phyloP scores from a whole-genome alignment of 1,284 basidiomycete species.

The Fomes fomentarius region DNA sequence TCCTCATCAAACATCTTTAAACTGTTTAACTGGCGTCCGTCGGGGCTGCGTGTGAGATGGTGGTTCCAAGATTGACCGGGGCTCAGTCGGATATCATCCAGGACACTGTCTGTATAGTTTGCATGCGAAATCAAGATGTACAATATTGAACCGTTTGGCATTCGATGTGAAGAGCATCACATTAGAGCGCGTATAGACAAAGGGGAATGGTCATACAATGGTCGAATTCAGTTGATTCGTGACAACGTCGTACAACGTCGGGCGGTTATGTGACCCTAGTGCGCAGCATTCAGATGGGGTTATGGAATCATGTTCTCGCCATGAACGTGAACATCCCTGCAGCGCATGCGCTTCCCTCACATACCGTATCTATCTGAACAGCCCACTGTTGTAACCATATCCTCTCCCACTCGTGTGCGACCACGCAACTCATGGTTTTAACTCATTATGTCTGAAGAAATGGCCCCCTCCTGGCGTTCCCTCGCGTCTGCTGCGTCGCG shows the following conservation, averaged over 20 bases:
- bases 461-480: slow-evolving; percentile 38
- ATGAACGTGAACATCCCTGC: not conserved
- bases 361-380: not conserved
- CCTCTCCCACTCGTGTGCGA: not conserved
- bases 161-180: too few species aligned
- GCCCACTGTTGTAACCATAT: slow-evolving; percentile 6
- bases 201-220: too few species aligned
- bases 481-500: slow-evolving; percentile 38
- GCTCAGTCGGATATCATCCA: too few species aligned
- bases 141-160: too few species aligned
- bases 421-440: slow-evolving; percentile 12
- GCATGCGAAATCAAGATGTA: too few species aligned
- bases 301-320: not conserved
- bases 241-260: too few species aligned
- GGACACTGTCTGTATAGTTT: too few species aligned
- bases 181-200: too few species aligned
- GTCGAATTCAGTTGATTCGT: too few species aligned
- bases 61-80: too few species aligned
- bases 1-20: slow-evolving; percentile 30
- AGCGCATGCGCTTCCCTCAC: not conserved
- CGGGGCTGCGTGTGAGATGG: not conserved
- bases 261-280: not conserved
- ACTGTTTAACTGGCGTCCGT: not conserved
- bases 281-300: not conserved
- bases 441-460: slow-evolving; percentile 36